Base-by-base conservation (phyloP, 2,329 filamentous ascomycete species). In the Chaetomium globosum region DNA sequence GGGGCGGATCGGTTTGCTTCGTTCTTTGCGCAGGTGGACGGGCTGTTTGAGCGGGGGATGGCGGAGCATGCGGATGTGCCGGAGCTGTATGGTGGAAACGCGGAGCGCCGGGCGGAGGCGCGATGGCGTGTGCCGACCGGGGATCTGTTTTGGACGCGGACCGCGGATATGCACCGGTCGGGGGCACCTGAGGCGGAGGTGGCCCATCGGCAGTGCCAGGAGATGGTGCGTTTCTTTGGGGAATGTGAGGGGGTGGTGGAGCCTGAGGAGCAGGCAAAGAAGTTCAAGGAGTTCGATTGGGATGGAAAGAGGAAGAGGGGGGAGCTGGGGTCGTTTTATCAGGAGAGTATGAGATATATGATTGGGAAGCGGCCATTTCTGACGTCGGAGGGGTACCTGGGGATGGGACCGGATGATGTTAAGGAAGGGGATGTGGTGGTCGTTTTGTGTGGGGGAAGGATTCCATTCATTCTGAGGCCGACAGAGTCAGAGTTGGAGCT, bases 381-480 rank as follows among this genome's bases (percentile, higher is more conserved):
- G 5, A 68, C 67, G 0, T 7, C 10, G n/a, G 48, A 60, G n/a
- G 63, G 65, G 33, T 65, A 65, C 49, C 26, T 65, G 0, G 67
- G 67, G 1, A 65, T 69, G 56, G 61, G 65, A 0, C 61, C 63
- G 10, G 31, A 26, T 4, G 60, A 52, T 10, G 36, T 28, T 2
- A 12, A 57, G 60, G 28, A 8, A 9, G 69, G 69, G 2, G 67
- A 69, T 36, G 61, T 61, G 3, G 67, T 68, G 19, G 64, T 66
- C 5, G 64, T 69, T 46, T 68, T 69, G 30, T 63, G 65, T 19
- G 66, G 67, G 2, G 66, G 60, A 6, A 49, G 33, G 26, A 64
- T 67, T 2, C 68, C 69, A 7, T 68, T 67, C 55, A 66, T 71
- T 4, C 19, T 71, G 26, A 49, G 66, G 51, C 65, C 68, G 9